A percentile compares a stretch with the other conserved stretches of the same genome.
Conservation (phyloP, 176 grass and related monocot genomes). For the Oryza punctata region DNA sequence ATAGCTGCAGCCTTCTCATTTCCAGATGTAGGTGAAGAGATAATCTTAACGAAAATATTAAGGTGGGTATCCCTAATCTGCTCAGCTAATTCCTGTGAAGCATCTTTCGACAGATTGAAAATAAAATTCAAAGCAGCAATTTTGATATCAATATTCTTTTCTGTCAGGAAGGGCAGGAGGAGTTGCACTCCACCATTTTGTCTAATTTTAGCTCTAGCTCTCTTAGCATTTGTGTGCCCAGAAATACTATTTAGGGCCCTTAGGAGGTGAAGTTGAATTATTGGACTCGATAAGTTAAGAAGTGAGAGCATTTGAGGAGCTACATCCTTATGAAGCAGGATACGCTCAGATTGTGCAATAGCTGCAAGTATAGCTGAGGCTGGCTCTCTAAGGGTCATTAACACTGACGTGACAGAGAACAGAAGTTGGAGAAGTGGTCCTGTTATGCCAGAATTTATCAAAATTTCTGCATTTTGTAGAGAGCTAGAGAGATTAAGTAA, state of each 20-base stretch:
- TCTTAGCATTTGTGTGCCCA: slow-evolving; percentile 63
- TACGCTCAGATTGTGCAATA: slow-evolving; percentile 73
- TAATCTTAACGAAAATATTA: slow-evolving; percentile 63
- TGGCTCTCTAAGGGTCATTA: slow-evolving; percentile 83
- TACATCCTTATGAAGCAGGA: slow-evolving; percentile 66
- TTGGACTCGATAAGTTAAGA: slow-evolving; percentile 66
- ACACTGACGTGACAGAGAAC: slow-evolving; percentile 85
- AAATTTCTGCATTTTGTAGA: slow-evolving; percentile 55
- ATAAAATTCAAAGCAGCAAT: slow-evolving; percentile 60
- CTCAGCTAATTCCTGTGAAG: slow-evolving; percentile 56
- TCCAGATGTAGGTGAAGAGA: slow-evolving; percentile 50
- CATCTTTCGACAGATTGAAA: slow-evolving; percentile 81
- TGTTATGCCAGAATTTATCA: slow-evolving; percentile 69
- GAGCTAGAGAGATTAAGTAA: slow-evolving; percentile 72
- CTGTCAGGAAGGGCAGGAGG: slow-evolving; percentile 78
- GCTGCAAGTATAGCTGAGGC: slow-evolving; percentile 73
- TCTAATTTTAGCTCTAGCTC: slow-evolving; percentile 69
- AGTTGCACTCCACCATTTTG: slow-evolving; percentile 76
- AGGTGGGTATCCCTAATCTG: slow-evolving; percentile 70
- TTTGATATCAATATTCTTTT: slow-evolving; percentile 65
- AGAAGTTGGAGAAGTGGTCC: slow-evolving; percentile 72
- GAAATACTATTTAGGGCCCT: slow-evolving; percentile 82
- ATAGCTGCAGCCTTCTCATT: slow-evolving; percentile 66
- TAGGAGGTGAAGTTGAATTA: slow-evolving; percentile 83
- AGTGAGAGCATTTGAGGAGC: slow-evolving; percentile 81